These are phyloP conservation scores for Leptomonas pyrrhocoris DNA, from an alignment of 208 protist genomes.

Conservation along the genomic window DNA sequence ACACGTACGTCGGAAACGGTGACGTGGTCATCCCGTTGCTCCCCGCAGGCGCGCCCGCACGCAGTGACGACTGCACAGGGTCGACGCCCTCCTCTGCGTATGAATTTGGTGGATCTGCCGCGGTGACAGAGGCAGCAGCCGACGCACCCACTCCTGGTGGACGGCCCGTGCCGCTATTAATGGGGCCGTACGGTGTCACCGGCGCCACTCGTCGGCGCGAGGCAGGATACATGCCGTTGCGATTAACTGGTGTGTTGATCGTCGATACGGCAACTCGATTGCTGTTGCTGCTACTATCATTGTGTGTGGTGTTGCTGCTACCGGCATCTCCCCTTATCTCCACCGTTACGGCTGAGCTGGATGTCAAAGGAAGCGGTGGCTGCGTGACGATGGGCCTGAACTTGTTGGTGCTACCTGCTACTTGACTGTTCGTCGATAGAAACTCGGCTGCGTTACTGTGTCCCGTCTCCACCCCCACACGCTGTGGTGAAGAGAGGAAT, in stretches of 20 bases:
- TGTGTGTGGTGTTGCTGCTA: not conserved
- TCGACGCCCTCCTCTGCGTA: not conserved
- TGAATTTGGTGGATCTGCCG: too few relatives aligned
- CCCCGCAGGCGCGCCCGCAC: not conserved
- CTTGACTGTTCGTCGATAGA: not conserved
- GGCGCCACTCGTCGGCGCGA: constrained; percentile 4
- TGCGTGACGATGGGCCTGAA: not conserved
- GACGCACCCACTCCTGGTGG: not conserved
- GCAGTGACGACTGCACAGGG: not conserved
- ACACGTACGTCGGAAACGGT: not conserved
- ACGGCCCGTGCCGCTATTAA: not conserved
- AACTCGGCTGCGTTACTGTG: not conserved
- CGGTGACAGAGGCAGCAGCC: not conserved
- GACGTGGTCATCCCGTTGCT: not conserved
- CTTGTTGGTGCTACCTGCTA: not conserved
- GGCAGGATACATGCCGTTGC: constrained; percentile 18
- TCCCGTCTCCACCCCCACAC: not conserved
- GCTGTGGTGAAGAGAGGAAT: not conserved
- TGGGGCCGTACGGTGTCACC: not conserved
- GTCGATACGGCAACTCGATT: not conserved
- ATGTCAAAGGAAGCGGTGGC: not conserved
- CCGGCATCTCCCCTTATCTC: not conserved
- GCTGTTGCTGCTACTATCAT: not conserved
- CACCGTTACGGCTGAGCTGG: not conserved
- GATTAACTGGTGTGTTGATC: not conserved